Percentiles rank a stretch among this genome's conserved stretches.
Evolutionary conservation across 2,329 filamentous ascomycete species (phyloP).

Genomic region (Talaromyces atroroseus): DNA sequence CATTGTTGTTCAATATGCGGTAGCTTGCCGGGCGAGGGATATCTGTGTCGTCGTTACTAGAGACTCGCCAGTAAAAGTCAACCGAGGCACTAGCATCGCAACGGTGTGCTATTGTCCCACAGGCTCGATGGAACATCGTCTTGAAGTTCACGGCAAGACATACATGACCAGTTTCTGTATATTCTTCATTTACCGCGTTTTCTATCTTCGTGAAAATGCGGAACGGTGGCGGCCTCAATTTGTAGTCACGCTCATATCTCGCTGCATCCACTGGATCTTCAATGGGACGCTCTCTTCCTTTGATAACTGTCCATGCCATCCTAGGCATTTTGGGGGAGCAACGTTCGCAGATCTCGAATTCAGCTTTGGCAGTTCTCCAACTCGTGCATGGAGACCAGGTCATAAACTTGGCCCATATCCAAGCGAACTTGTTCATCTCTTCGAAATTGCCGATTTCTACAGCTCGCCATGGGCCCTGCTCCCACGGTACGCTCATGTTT

Average conservation of each 20-base stretch:
- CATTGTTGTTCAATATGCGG: slow-evolving; percentile 39
- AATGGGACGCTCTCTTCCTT: slow-evolving; percentile 29
- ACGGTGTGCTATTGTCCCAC: slow-evolving; percentile 21
- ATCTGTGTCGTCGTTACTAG: slow-evolving; percentile 39
- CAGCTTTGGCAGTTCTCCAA: slow-evolving; percentile 23
- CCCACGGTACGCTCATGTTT: slow-evolving; percentile 8
- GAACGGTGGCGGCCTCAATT: slow-evolving; percentile 42
- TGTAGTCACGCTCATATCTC: slow-evolving; percentile 47
- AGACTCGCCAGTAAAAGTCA: slow-evolving; percentile 42
- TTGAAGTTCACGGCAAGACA: slow-evolving; percentile 35
- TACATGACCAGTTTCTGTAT: slow-evolving; percentile 30
- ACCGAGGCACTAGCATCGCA: slow-evolving; percentile 14
- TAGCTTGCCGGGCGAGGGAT: slow-evolving; percentile 36
- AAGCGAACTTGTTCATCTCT: slow-evolving; percentile 24
- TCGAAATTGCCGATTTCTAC: slow-evolving; percentile 23
- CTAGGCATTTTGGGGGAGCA: slow-evolving; percentile 30
- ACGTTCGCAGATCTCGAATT: slow-evolving; percentile 18
- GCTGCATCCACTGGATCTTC: slow-evolving; percentile 50
- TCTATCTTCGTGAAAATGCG: slow-evolving; percentile 33
- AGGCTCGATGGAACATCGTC: slow-evolving; percentile 33
- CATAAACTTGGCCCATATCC: slow-evolving; percentile 28
- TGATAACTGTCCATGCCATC: slow-evolving; percentile 29
- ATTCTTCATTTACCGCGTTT: not conserved
- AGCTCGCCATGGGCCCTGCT: slow-evolving; percentile 22
- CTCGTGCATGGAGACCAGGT: slow-evolving; percentile 21